Conservation (phyloP, 1,139 yeast genomes). For the Taphrina communis region DNA sequence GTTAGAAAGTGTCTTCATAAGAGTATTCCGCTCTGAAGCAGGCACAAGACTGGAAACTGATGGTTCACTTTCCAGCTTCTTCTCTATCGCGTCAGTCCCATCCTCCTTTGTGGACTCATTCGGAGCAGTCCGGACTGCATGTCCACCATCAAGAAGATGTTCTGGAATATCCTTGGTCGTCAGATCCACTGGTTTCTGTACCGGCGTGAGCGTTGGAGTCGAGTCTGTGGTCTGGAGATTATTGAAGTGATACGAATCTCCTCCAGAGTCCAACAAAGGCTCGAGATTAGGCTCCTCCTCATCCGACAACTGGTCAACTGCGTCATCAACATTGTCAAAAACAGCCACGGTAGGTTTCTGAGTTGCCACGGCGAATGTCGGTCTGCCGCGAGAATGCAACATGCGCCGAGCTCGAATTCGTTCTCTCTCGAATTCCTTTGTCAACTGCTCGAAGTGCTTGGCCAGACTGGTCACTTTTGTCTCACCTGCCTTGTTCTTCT, state of each 20-base stretch:
- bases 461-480: conserved; percentile 54
- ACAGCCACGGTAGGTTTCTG: conserved; percentile 91
- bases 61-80: conserved; percentile 5
- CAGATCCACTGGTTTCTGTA: conserved; percentile 6
- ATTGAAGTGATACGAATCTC: conserved; percentile 29
- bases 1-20: conserved; percentile 81
- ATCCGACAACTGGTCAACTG: conserved; percentile 61
- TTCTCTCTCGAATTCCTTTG: conserved; percentile 84
- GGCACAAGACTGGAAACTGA: conserved; percentile 42
- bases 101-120: not conserved
- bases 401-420: conserved; percentile 78
- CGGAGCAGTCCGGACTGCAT: conserved; percentile 9
- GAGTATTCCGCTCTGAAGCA: conserved; percentile 68
- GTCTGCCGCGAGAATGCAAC: conserved; percentile 65
- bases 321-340: conserved; percentile 86
- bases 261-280: conserved; percentile 29
- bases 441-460: conserved; percentile 74
- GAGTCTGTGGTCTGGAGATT: conserved; percentile 30
- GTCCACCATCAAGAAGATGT: conserved; percentile 19
- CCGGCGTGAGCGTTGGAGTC: conserved; percentile 12
- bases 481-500: conserved; percentile 45
- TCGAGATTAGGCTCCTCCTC: conserved; percentile 47
- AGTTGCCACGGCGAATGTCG: conserved; percentile 75
- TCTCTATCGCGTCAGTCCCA: not conserved
- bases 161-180: conserved; percentile 29